phyloP scores from a whole-genome alignment of 768 basidiomycete genomes.

The Podaxis sp. region DNA sequence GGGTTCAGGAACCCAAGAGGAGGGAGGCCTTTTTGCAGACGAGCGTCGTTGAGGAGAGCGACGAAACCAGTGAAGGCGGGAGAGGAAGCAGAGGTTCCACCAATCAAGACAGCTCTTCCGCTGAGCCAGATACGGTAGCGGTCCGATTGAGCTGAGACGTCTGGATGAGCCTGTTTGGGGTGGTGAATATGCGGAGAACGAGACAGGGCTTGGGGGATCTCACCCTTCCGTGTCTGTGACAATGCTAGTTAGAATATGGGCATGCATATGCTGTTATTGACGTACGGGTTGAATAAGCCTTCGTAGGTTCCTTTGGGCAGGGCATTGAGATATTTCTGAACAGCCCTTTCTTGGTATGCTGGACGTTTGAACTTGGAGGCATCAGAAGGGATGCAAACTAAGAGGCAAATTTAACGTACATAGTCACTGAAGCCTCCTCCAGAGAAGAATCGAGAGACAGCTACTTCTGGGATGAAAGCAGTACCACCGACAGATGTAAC shows the following conservation, averaged over 20 bases:
- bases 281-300: conserved; percentile 41
- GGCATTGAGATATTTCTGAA: conserved; percentile 14
- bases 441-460: conserved; percentile 51
- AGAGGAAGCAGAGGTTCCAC: conserved; percentile 62
- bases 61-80: conserved; percentile 64
- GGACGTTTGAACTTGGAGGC: conserved; percentile 17
- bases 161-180: conserved; percentile 49
- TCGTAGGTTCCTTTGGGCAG: conserved; percentile 19
- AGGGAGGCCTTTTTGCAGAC: conserved; percentile 38
- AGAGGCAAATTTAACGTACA: conserved; percentile 30
- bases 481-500: conserved; percentile 74
- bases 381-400: not conserved
- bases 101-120: conserved; percentile 35
- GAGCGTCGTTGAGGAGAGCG: conserved; percentile 60
- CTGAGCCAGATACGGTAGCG: conserved; percentile 45
- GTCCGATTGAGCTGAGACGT: conserved; percentile 58
- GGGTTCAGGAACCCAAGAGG: conserved; percentile 67
- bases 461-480: conserved; percentile 47
- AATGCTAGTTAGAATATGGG: not conserved
- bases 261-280: not conserved
- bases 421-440: conserved; percentile 75
- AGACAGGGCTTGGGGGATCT: conserved; percentile 14
- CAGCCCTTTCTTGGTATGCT: conserved; percentile 17
- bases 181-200: not conserved
- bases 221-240: conserved; percentile 49